Base-by-base conservation (phyloP, 176 grass and related monocot species). In the Cymbopogon citratus region DNA sequence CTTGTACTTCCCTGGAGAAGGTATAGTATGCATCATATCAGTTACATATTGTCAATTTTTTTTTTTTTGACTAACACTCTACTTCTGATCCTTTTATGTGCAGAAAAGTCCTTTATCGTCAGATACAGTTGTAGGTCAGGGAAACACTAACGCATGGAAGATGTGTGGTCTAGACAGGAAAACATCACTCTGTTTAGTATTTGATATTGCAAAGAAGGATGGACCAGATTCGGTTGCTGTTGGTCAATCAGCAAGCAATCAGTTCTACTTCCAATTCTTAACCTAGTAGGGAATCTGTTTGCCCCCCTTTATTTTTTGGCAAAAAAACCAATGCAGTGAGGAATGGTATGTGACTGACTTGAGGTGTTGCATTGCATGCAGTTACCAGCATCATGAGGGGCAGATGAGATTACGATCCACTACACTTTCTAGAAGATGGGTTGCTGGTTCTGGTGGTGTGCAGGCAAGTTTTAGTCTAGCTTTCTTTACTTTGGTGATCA, bases 231-330 rank as follows among this genome's bases (percentile, higher is more conserved):
- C 92, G 41, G n/a, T n/a, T n/a, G n/a, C n/a, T n/a, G 56, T 79
- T 61, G 81, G 69, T 76, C 90, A 94, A 77, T 83, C 88, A 73
- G 81, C 90, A 86, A 92, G 63, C 84, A 87, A 92, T 79, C 92
- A 94, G 87, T 94, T 98, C 78, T 94, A 92, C 79, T 94, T 98
- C 83, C 95, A 98, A 81, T 94, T 92, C 86, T 90, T 98, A 84
- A 98, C 95, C 66, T 98, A 98, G 95, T 98, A 98, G 1, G 38
- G 23, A 4, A 70, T 9, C 41, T 56, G 12, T 6, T 63, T 49
- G 31, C 33, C 8, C 71, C 6, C 54, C 33, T 46, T 63, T 10
- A 67, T 63, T 51, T 49, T 64, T 74, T 43, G 24, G 23, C 40
- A 41, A 40, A 65, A 43, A 60, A 12, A 2, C 2, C 43, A 41